These are phyloP conservation scores for Nemania sp. DNA, from an alignment of 2,329 filamentous ascomycete genomes.

Conservation along the genomic window DNA sequence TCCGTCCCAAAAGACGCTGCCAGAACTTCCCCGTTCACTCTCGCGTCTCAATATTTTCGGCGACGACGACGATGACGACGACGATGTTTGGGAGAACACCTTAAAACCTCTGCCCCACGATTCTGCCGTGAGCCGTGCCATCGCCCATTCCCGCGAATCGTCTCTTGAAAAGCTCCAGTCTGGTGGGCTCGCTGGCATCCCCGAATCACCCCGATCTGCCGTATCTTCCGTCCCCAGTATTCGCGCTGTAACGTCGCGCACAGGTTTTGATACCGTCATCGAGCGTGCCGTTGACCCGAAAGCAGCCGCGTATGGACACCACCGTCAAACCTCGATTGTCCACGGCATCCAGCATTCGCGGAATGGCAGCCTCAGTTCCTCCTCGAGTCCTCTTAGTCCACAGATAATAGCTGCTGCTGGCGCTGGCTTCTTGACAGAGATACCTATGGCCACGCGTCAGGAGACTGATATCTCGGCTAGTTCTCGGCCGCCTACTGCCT, in stretches of 20 bases:
- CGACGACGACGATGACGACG: conserved; percentile 55
- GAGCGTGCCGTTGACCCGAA: conserved; percentile 63
- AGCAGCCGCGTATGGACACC: conserved; percentile 73
- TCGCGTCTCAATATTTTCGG: conserved; percentile 57
- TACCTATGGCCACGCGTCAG: conserved; percentile 52
- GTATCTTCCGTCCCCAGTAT: conserved; percentile 44
- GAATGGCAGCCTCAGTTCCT: conserved; percentile 84
- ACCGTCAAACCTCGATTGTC: conserved; percentile 95
- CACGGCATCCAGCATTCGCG: conserved; percentile 92
- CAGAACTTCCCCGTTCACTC: conserved; percentile 57
- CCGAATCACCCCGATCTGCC: conserved; percentile 40
- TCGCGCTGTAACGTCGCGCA: conserved; percentile 48
- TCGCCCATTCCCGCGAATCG: conserved; percentile 61
- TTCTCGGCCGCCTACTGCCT: conserved; percentile 52
- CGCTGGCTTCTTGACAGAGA: conserved; percentile 57
- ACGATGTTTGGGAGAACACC: conserved; percentile 54
- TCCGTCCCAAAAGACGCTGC: conserved; percentile 61
- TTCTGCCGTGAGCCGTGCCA: conserved; percentile 43
- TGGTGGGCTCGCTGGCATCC: conserved; percentile 39
- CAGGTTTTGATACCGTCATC: conserved; percentile 48
- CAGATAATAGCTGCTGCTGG: conserved; percentile 78
- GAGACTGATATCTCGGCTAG: conserved; percentile 49
- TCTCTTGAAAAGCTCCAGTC: conserved; percentile 58
- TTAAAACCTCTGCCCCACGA: conserved; percentile 53
- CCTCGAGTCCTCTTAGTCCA: conserved; percentile 83